Evolutionary conservation across 192 early-diverging fungal species (phyloP).

Genomic region (Haplosporangium gracile): DNA sequence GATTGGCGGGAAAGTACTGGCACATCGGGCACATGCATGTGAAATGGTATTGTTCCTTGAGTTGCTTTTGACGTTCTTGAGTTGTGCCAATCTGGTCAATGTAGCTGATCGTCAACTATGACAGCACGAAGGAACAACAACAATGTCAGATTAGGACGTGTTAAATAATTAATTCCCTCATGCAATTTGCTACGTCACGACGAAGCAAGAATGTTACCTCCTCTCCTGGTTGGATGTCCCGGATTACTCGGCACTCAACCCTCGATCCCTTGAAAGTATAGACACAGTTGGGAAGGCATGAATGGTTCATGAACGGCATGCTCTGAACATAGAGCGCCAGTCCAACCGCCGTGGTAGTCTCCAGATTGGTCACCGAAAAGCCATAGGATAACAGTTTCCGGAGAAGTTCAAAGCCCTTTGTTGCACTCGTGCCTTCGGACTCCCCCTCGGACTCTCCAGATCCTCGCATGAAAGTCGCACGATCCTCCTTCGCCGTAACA

Average conservation of each 20-base stretch:
- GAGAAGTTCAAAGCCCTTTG: constrained; percentile 26
- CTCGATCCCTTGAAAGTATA: constrained; percentile 44
- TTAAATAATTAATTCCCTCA: background rate
- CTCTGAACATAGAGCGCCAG: constrained; percentile 43
- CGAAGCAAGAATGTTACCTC: constrained; percentile 10
- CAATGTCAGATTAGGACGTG: background rate
- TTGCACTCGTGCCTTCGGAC: background rate
- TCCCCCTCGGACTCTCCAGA: background rate
- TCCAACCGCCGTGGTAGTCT: constrained; percentile 33
- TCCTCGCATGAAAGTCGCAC: constrained; percentile 22
- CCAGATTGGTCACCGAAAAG: constrained; percentile 38
- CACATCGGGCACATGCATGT: constrained; percentile 41
- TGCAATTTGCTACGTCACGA: background rate
- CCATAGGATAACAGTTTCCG: constrained; percentile 37
- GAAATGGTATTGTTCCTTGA: constrained; percentile 43
- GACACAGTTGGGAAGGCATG: constrained; percentile 48
- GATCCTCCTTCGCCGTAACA: constrained; percentile 30
- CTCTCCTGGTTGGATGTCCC: constrained; percentile 45
- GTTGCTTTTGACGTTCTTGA: constrained; percentile 39
- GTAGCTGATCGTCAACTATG: constrained; percentile 52
- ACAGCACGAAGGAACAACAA: background rate
- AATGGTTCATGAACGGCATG: constrained; percentile 51
- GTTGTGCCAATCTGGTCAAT: constrained; percentile 45
- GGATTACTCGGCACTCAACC: constrained; percentile 45
- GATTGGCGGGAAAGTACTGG: constrained; percentile 37